Evolutionary conservation across 2,329 filamentous ascomycete genomes (phyloP), one percentile per base, ranked within the genome.

Genomic region (Myriangium duriaei): DNA sequence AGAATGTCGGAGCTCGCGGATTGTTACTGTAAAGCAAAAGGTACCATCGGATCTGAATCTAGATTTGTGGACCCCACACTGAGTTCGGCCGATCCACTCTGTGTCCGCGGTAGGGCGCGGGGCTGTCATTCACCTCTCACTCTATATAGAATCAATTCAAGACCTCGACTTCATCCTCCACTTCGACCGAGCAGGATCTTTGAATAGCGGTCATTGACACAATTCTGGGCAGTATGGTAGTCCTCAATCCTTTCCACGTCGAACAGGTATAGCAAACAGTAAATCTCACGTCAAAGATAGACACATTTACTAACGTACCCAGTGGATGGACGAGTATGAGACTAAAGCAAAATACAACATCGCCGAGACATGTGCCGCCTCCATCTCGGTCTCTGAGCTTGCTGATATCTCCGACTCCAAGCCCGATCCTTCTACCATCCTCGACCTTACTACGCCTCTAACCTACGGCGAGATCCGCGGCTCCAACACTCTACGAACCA

Each of bases 361-460:
- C 34, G 79, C 81, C 41, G 82, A 88, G 58, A 88, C 82, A 1
- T 88, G 82, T 52, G 79, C 74, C 40, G 74, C 79, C 2, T 84
- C 80, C 3, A 65, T 88, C 14, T 86, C 81, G 0, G 62, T 88
- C 42, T 68, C 79, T 15, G 72, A 86, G 33, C 66, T 88, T 3
- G 60, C 68, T 7, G 57, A 58, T 0, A 58, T 88, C 16, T 76
- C 67, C 12, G 70, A 72, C 31, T 69, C 76, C 47, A 69, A 51
- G 37, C 42, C 45, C 6, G 48, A 46, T 37, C n/a, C n/a, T n/a
- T n/a, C n/a, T n/a, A 45, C 52, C 14, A 71, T 61, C 52, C 63
- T 61, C 30, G 53, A 67, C 30, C 65, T 71, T 4, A 71, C 72
- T 4, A 70, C 61, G 34, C 71, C 70, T 45, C 71, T 91, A 36